These are phyloP conservation scores for Paraphoma chrysanthemicola DNA, from an alignment of 2,329 filamentous ascomycete genomes.

Conservation along the genomic window DNA sequence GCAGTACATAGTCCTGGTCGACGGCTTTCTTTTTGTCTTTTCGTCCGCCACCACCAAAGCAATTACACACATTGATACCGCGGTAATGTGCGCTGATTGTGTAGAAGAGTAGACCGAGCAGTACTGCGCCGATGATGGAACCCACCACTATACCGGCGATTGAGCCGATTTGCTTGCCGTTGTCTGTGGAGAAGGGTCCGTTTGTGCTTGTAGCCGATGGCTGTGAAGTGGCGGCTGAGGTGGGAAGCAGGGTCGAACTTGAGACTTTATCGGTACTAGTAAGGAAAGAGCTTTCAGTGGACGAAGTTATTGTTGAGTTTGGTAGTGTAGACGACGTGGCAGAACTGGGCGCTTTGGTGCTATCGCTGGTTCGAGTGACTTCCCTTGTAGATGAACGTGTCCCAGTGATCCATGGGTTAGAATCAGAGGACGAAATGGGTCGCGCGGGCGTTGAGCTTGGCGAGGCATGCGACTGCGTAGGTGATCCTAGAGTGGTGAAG, in stretches of 20 bases:
- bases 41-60: background rate
- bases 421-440: background rate
- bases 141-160: conserved; percentile 2
- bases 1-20: no score
- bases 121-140: conserved; percentile 4
- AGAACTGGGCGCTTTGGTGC: background rate
- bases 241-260: background rate
- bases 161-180: background rate
- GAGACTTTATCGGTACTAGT: background rate
- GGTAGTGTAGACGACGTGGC: background rate
- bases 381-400: background rate
- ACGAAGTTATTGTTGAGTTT: background rate
- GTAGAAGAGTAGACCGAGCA: conserved; percentile 4
- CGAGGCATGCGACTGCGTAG: background rate
- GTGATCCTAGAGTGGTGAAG: background rate
- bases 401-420: background rate
- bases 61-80: conserved; percentile 12
- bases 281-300: background rate
- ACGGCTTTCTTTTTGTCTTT: background rate
- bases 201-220: background rate
- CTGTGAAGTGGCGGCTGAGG: background rate
- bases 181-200: background rate
- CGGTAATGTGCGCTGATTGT: conserved; percentile 2
- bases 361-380: background rate
- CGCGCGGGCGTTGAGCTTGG: background rate